A percentile compares a stretch with the other conserved stretches of the same genome.
phyloP scores from a whole-genome alignment of 768 basidiomycete species.

The Xanthoconium purpureum region DNA sequence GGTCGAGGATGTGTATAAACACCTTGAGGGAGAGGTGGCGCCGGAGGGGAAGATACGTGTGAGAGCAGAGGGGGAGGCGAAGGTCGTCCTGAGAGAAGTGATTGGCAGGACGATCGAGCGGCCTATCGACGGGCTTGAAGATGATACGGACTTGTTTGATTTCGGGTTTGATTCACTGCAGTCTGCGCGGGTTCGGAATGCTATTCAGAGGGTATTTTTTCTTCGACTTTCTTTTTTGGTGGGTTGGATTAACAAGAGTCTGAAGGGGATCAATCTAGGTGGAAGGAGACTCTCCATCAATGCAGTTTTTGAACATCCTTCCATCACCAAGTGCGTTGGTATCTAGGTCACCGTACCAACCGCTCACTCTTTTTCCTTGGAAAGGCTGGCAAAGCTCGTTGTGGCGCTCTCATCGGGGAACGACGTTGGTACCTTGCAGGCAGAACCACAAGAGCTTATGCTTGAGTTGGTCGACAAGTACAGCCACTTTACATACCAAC shows the following conservation, averaged over 20 bases:
- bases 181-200: slow-evolving; percentile 50
- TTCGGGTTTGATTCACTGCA: slow-evolving; percentile 56
- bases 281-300: slow-evolving; percentile 23
- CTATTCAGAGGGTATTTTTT: slow-evolving; percentile 38
- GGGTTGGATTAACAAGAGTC: neutral
- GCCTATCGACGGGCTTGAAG: slow-evolving; percentile 13
- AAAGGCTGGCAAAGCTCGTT: slow-evolving; percentile 42
- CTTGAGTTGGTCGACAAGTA: slow-evolving; percentile 45
- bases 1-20: slow-evolving; percentile 40
- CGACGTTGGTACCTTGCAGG: slow-evolving; percentile 14
- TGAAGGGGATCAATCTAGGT: slow-evolving; percentile 16
- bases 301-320: slow-evolving; percentile 51
- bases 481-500: slow-evolving; percentile 8
- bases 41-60: slow-evolving; percentile 19
- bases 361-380: neutral
- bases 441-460: slow-evolving; percentile 40
- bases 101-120: slow-evolving; percentile 23
- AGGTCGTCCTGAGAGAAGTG: slow-evolving; percentile 7
- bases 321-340: slow-evolving; percentile 34
- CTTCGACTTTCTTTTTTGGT: slow-evolving; percentile 23
- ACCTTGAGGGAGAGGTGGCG: slow-evolving; percentile 41
- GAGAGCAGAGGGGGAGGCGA: slow-evolving; percentile 11
- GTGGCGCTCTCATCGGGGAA: slow-evolving; percentile 34
- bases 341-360: neutral
- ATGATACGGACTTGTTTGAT: slow-evolving; percentile 41